Conservation (phyloP, 2,329 filamentous ascomycete species). For the Aureobasidium uvarum region DNA sequence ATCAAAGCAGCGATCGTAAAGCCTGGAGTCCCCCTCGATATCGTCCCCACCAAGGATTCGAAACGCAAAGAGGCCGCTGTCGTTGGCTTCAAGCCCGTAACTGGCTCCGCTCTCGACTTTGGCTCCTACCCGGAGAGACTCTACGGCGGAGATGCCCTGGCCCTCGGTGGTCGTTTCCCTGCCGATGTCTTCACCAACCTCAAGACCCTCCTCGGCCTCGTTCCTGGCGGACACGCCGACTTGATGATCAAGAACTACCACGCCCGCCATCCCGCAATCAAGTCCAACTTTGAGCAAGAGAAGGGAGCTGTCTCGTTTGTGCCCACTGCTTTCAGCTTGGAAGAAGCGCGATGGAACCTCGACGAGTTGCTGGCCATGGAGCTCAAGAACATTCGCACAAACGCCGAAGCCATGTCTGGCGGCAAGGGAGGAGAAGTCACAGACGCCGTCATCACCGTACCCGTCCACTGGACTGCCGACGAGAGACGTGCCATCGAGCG, state of each 20-base stretch:
- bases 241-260: constrained; percentile 67
- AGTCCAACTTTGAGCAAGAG: constrained; percentile 59
- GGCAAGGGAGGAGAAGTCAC: constrained; percentile 65
- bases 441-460: constrained; percentile 84
- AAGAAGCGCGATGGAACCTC: constrained; percentile 64
- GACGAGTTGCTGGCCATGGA: constrained; percentile 97
- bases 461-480: constrained; percentile 83
- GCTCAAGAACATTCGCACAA: constrained; percentile 83
- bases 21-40: constrained; percentile 94
- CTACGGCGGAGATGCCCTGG: constrained; percentile 89
- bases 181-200: constrained; percentile 93
- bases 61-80: constrained; percentile 92
- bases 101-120: constrained; percentile 50
- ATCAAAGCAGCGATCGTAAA: constrained; percentile 96
- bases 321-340: constrained; percentile 70
- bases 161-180: constrained; percentile 82
- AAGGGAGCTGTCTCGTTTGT: constrained; percentile 76
- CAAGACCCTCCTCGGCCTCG: constrained; percentile 82
- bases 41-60: constrained; percentile 96
- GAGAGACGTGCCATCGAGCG: constrained; percentile 84
- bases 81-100: constrained; percentile 87
- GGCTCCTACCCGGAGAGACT: constrained; percentile 74
- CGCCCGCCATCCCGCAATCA: constrained; percentile 73
- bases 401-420: constrained; percentile 80
- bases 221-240: constrained; percentile 48